Evolutionary conservation across 306 rosid species (phyloP).

Genomic region (Hippophae tibetana): DNA sequence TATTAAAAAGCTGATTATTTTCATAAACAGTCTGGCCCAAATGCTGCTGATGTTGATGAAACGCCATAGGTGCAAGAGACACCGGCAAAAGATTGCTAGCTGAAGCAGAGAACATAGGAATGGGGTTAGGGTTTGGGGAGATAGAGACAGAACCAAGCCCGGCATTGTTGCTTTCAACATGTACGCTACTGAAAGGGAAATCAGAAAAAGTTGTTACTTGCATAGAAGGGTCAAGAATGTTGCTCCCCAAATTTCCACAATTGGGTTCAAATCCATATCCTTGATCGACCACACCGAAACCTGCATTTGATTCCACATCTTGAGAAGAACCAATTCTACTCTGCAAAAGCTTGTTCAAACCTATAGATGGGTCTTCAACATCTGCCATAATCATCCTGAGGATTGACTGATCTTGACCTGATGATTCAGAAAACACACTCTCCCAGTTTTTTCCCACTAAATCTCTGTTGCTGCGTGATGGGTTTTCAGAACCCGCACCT

Average conservation of each 20-base stretch:
- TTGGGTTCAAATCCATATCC: conserved; percentile 40
- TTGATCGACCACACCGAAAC: conserved; percentile 50
- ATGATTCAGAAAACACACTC: conserved; percentile 64
- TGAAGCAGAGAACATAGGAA: conserved; percentile 29
- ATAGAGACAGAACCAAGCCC: conserved; percentile 24
- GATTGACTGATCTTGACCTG: conserved; percentile 73
- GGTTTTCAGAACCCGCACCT: conserved; percentile 26
- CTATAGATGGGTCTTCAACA: conserved; percentile 74
- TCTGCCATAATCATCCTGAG: conserved; percentile 74
- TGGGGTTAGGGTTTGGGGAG: conserved; percentile 4
- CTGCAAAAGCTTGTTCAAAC: conserved; percentile 67
- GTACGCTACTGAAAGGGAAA: conserved; percentile 29
- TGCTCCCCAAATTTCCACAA: conserved; percentile 27
- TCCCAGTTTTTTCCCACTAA: conserved; percentile 66
- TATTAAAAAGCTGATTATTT: conserved; percentile 47
- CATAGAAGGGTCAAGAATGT: conserved; percentile 29
- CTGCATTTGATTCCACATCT: conserved; percentile 45
- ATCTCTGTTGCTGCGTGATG: conserved; percentile 14
- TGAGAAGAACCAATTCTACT: conserved; percentile 24
- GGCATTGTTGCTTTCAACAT: conserved; percentile 13
- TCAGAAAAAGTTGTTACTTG: conserved; percentile 32
- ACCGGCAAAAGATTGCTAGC: conserved; percentile 27
- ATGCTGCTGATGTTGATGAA: conserved; percentile 32
- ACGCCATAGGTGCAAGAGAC: conserved; percentile 35
- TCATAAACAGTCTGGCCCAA: conserved; percentile 39